Evolutionary conservation across 2,329 filamentous ascomycete species (phyloP).

Genomic region (Microsporum ferrugineum): DNA sequence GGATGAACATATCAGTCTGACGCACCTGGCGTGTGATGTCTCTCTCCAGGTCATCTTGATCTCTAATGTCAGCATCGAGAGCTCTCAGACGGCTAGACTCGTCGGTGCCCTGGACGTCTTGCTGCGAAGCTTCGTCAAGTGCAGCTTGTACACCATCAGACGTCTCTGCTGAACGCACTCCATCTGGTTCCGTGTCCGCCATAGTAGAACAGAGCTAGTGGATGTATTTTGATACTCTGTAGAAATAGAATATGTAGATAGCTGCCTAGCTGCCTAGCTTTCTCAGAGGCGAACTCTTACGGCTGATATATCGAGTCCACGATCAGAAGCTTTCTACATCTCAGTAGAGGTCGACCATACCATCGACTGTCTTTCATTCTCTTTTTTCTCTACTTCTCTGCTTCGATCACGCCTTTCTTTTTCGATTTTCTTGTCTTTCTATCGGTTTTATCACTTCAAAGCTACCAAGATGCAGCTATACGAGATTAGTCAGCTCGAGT

Average conservation of each 20-base stretch:
- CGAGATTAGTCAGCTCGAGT: not conserved
- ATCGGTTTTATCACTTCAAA: not conserved
- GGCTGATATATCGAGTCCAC: not conserved
- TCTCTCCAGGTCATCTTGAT: constrained; percentile 82
- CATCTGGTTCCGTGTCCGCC: not conserved
- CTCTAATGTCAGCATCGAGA: constrained; percentile 58
- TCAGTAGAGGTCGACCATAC: not conserved
- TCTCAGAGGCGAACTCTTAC: not conserved
- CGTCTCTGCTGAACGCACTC: not conserved
- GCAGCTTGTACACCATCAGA: not conserved
- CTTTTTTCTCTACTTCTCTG: not conserved
- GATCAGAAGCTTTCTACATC: not conserved
- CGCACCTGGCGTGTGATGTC: constrained; percentile 57
- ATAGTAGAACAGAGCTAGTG: not conserved
- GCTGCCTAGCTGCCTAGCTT: not conserved
- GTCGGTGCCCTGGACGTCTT: constrained; percentile 24
- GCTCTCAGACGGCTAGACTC: constrained; percentile 51
- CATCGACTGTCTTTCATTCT: not conserved
- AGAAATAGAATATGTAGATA: not conserved
- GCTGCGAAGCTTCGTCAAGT: not conserved
- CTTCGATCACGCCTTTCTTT: not conserved
- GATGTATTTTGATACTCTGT: not conserved
- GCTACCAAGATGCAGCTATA: not conserved
- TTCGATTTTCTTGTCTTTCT: not conserved
- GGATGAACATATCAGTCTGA: not conserved